Base-by-base conservation (phyloP, 352 stramenopile species). In the Phytopythium vexans region DNA sequence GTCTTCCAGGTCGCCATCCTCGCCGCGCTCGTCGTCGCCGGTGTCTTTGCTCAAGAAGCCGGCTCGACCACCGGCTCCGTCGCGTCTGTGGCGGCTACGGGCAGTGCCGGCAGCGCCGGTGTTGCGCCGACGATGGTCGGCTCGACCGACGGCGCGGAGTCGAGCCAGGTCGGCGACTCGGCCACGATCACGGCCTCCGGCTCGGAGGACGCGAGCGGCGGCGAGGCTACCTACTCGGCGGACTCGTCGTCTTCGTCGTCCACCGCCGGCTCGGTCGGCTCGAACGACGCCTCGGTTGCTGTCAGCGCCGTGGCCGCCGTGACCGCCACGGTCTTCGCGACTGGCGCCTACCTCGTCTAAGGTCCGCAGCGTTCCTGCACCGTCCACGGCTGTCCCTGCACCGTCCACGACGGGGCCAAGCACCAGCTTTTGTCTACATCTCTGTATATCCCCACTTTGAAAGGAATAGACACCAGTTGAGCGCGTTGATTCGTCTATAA, bases 201-300 rank as follows among this genome's bases (percentile, higher is more conserved):
- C 36, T 53, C 47, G 46, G 36, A 35, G 7, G 33, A 15, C 46
- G 32, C 46, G 8, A n/a, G 6, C 6, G 35, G 33, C 8, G 36
- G 38, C 6, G 12, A 27, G 4, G 4, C 47, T 7, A 15, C 34
- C 8, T 16, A 35, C 6, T n/a, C 34, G 31, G 15, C 33, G n/a
- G 3, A 14, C 34, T 53, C 47, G 33, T 41, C 45, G 5, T 46
- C 41, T 2, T 46, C 41, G 5, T 46, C 41, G 31, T 31, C 43
- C 12, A 44, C 47, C 47, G 35, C 35, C 15, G 47, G 47, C 8
- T 53, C 47, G 15, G 47, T 53, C 34, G 47, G 47, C 35, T 53
- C 47, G 14, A 53, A 41, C 47, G 35, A 41, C 47, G 35, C 47
- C 10, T 6, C 47, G 2, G 16, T n/a, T 6, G 47, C 47, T 3